Percentiles rank a stretch among this genome's conserved stretches.
These are phyloP conservation scores for Pelagomonas calceolata DNA, from an alignment of 108 stramenopile genomes.

Conservation along the genomic window DNA sequence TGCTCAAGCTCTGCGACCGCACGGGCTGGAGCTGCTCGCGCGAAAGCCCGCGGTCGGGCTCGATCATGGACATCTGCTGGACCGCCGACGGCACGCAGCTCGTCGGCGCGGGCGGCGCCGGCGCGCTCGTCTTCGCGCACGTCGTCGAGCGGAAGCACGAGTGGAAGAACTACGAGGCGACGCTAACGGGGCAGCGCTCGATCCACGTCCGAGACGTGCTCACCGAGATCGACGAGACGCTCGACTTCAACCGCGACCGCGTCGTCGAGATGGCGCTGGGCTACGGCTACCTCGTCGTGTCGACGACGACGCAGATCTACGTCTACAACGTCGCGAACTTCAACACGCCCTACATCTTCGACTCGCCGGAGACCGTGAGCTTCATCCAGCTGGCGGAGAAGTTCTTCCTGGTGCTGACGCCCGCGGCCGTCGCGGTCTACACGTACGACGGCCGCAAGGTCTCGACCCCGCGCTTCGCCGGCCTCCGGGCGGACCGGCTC, in stretches of 20 bases:
- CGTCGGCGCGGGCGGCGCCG: slow-evolving; percentile 37
- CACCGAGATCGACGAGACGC: slow-evolving; percentile 31
- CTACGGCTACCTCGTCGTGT: slow-evolving; percentile 43
- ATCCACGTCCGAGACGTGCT: slow-evolving; percentile 29
- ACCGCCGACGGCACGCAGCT: slow-evolving; percentile 48
- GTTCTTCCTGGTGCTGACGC: slow-evolving; percentile 35
- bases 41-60: slow-evolving; percentile 28
- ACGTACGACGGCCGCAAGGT: slow-evolving; percentile 42
- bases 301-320: slow-evolving; percentile 44
- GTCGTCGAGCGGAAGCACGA: slow-evolving; percentile 28
- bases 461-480: slow-evolving; percentile 24
- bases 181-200: slow-evolving; percentile 11
- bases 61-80: slow-evolving; percentile 31
- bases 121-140: slow-evolving; percentile 38
- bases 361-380: slow-evolving; percentile 16
- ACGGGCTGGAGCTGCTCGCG: slow-evolving; percentile 46
- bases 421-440: slow-evolving; percentile 20
- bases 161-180: slow-evolving; percentile 26
- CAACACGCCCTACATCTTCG: slow-evolving; percentile 47
- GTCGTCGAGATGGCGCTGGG: slow-evolving; percentile 45
- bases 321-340: slow-evolving; percentile 38
- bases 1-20: slow-evolving; percentile 46
- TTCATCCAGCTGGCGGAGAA: slow-evolving; percentile 25
- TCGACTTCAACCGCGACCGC: slow-evolving; percentile 39
- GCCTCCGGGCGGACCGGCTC: slow-evolving; percentile 30